Percentiles rank a stretch among this genome's conserved stretches.
phyloP scores from a whole-genome alignment of 2,329 filamentous ascomycete genomes.

The Allantophomopsis lycopodina region DNA sequence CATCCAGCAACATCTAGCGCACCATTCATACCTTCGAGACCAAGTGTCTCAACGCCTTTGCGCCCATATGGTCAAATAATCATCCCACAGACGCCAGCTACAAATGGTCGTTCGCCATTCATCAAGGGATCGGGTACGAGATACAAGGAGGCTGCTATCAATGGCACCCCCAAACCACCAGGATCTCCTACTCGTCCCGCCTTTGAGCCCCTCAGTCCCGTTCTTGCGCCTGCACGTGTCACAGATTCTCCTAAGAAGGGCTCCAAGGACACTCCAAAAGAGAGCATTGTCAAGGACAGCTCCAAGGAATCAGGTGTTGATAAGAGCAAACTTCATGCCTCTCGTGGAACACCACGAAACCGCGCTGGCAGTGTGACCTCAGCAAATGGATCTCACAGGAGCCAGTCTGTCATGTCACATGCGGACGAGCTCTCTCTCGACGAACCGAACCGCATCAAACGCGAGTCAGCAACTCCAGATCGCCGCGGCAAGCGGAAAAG shows the following conservation, averaged over 20 bases:
- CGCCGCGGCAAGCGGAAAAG: constrained; percentile 39
- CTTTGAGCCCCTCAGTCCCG: constrained; percentile 45
- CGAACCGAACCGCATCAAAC: constrained; percentile 33
- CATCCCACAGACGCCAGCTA: constrained; percentile 14
- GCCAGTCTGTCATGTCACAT: constrained; percentile 31
- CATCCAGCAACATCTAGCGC: constrained; percentile 16
- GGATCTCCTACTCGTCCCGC: constrained; percentile 34
- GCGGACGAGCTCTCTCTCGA: constrained; percentile 34
- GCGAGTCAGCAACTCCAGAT: constrained; percentile 40
- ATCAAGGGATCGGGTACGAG: constrained; percentile 32
- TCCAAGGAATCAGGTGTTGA: constrained; percentile 1
- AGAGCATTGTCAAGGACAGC: neutral
- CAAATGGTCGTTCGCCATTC: constrained; percentile 3
- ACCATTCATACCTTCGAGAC: constrained; percentile 11
- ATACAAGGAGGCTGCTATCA: constrained; percentile 42
- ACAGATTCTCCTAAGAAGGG: constrained; percentile 10
- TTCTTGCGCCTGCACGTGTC: constrained; percentile 24
- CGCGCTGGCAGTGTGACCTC: constrained; percentile 15
- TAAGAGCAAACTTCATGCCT: constrained; percentile 5
- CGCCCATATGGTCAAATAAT: neutral
- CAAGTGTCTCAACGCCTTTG: neutral
- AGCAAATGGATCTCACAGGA: constrained; percentile 22
- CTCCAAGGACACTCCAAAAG: constrained; percentile 1
- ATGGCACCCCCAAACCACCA: constrained; percentile 37
- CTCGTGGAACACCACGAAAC: constrained; percentile 6